These are phyloP conservation scores for Leishmania braziliensis DNA, from an alignment of 208 protist genomes.

Conservation along the genomic window DNA sequence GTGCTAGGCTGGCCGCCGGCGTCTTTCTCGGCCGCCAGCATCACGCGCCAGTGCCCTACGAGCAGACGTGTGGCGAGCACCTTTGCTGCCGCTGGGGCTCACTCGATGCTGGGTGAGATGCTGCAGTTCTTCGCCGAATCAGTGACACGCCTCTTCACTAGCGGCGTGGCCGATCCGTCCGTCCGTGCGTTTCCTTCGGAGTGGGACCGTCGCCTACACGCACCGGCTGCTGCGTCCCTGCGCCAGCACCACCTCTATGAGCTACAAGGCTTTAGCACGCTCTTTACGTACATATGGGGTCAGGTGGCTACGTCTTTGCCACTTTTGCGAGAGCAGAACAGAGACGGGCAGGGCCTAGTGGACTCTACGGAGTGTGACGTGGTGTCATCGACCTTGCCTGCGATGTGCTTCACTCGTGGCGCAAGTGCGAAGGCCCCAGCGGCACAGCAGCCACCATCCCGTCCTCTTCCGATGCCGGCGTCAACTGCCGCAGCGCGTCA, in stretches of 20 bases:
- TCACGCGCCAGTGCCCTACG: conserved; percentile 34
- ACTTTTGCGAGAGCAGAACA: background rate
- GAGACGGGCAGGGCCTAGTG: background rate
- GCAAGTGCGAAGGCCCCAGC: background rate
- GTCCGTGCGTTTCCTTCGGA: conserved; percentile 51
- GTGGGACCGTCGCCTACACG: conserved; percentile 49
- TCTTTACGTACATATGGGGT: conserved; percentile 63
- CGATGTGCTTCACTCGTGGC: background rate
- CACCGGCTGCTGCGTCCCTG: conserved; percentile 12
- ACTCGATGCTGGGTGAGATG: conserved; percentile 64
- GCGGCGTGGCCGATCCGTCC: conserved; percentile 42
- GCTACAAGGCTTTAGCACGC: conserved; percentile 71
- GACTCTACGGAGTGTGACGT: background rate
- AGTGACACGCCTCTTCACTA: conserved; percentile 53
- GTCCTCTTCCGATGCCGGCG: background rate
- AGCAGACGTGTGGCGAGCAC: conserved; percentile 41
- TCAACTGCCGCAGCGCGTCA: background rate
- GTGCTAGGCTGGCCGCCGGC: background rate
- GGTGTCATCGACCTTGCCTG: background rate
- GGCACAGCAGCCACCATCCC: background rate
- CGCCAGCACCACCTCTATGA: conserved; percentile 57
- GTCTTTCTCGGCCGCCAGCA: background rate
- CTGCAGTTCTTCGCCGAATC: conserved; percentile 57
- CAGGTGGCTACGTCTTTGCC: conserved; percentile 48
- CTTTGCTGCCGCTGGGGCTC: conserved; percentile 64